Evolutionary conservation across 1,139 yeast species (phyloP), one percentile per base, ranked within the genome.

Genomic region (Wickerhamiella infanticola): DNA sequence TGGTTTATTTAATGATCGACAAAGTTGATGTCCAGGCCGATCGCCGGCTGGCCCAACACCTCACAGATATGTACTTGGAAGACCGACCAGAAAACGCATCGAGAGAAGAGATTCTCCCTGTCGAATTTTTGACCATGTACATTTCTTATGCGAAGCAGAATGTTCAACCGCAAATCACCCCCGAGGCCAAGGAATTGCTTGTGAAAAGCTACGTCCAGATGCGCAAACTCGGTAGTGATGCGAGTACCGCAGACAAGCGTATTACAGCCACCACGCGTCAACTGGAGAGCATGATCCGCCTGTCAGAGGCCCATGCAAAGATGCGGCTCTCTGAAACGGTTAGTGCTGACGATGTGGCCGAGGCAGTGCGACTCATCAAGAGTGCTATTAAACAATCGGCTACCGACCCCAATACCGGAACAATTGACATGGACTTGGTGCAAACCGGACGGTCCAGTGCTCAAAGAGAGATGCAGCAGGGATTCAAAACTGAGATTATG

Each of bases 191-290:
- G 59, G 77, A 74, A 46, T 95, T 83, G 62, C 72, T 90, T 46
- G 96, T 90, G n/a, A 73, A 77, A 54, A 77, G 85, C 0, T 90
- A 93, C 60, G 97, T 90, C 40, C 93, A 78, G 36, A 88, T 90
- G 95, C 74, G 99, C 57, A 82, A 81, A 60, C 67, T 86, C 53
- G 98, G 98, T 44, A 97, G 90, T 59, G 97, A 88, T 60, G 75
- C 82, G 9, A 72, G 95, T 51, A 70, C 88, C 1, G 72, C 86
- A 5, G 97, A 90, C 55, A 82, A 81, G 65, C 73, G 99, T 57
- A 84, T 90, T 54, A 90, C 99, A 1, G 99, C 99, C 4, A 90
- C 99, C 1, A 90, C 99, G 1, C 76, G 99, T 65, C 98, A 93
- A 62, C 69, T 90, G 50, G 98, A 90, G 64, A 81, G 94, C 50